Evolutionary conservation across 768 basidiomycete species (phyloP), one percentile per base, ranked within the genome.

Genomic region (Rhizopogon vesiculosus): DNA sequence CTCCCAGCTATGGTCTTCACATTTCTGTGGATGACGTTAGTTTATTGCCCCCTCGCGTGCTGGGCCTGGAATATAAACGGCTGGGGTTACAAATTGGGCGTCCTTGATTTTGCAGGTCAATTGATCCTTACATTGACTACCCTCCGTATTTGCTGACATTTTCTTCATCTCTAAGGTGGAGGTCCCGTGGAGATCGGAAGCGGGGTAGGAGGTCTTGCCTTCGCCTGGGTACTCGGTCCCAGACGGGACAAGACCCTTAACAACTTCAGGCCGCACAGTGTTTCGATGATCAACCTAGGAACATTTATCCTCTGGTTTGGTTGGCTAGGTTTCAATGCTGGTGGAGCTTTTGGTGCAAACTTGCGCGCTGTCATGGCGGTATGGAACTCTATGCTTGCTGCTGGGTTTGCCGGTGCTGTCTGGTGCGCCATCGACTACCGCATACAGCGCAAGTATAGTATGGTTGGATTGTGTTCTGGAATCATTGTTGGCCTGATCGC

Each of bases 381-480:
- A 54, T 89, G 92, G 84, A 94, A 94, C 70, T 88, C 91, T 41
- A 93, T 93, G 87, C 73, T 93, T 13, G 83, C 86, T 18, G 88
- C 90, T 38, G 87, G 91, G 3, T 84, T 90, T 59, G 91, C 84
- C 33, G 93, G 89, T n/a, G 77, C 91, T 58, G 82, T 87, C 39
- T 94, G 93, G 91, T 90, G 86, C 63, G 68, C 85, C 51, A 75
- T 90, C 54, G 91, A 93, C 72, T 93, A 79, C 67, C 76, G 91
- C 35, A 74, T 89, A 53, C 88, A 91, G 67, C 76, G 84, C 51
- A 89, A 91, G 69, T 93, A 82, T 78, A 90, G 83, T 38, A 93
- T 93, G 81, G 91, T 96, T 62, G 91, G 92, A 38, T 88, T 97
- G 69, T 96, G 94, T 72, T 72, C 83, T 0, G 93, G 93, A n/a